Evolutionary conservation across 495 filamentous ascomycete species (phyloP).

Genomic region (Xylaria bambusicola): DNA sequence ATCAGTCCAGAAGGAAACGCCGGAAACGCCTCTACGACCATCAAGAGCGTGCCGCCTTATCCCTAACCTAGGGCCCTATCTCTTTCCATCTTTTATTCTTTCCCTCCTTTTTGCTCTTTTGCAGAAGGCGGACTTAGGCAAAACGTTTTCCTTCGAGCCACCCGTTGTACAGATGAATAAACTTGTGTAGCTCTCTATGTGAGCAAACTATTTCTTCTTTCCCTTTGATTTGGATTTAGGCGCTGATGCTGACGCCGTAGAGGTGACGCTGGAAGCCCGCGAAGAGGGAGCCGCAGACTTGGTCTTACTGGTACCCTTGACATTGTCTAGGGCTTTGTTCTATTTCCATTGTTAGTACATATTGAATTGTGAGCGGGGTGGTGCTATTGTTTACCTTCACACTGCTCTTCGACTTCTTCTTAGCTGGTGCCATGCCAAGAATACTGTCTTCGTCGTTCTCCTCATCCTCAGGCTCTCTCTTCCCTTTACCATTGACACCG

Average conservation of each 20-base stretch:
- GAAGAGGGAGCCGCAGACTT: slow-evolving; percentile 58
- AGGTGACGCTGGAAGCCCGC: slow-evolving; percentile 56
- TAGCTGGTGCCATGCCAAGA: slow-evolving; percentile 71
- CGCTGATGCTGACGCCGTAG: slow-evolving; percentile 44
- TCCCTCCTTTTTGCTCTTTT: not conserved
- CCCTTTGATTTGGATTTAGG: slow-evolving; percentile 52
- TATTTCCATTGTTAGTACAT: slow-evolving; percentile 34
- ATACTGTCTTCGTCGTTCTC: slow-evolving; percentile 82
- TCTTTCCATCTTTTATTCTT: not conserved
- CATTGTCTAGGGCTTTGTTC: slow-evolving; percentile 65
- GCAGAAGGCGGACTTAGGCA: not conserved
- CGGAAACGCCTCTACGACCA: slow-evolving; percentile 15
- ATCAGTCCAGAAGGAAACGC: slow-evolving; percentile 3
- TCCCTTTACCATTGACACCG: slow-evolving; percentile 69
- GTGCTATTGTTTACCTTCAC: slow-evolving; percentile 57
- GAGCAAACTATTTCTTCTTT: slow-evolving; percentile 54
- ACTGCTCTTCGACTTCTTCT: slow-evolving; percentile 85
- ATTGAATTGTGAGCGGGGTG: not conserved
- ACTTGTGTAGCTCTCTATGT: not conserved
- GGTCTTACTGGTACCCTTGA: slow-evolving; percentile 58
- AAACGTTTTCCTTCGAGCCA: not conserved
- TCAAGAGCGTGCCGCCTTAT: not conserved
- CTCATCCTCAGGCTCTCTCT: slow-evolving; percentile 70
- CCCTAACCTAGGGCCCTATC: not conserved
- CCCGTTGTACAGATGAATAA: not conserved